These are phyloP conservation scores for Westerdykella sp. DNA, from an alignment of 2,329 filamentous ascomycete genomes.

Conservation along the genomic window DNA sequence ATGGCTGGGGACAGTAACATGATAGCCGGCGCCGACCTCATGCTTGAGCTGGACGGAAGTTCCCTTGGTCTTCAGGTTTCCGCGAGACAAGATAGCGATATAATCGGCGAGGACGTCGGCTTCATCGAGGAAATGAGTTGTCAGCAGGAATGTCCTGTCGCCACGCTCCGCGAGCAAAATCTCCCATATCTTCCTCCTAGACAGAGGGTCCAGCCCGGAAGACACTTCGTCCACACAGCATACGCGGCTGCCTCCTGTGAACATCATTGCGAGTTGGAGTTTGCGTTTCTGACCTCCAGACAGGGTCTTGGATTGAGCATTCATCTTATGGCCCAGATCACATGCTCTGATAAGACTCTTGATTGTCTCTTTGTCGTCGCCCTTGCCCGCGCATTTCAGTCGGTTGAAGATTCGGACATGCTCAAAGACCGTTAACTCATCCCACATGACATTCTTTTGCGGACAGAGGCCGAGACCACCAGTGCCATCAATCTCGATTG, in stretches of 20 bases:
- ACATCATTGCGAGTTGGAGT: constrained; percentile 89
- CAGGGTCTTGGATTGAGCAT: constrained; percentile 66
- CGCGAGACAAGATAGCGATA: constrained; percentile 81
- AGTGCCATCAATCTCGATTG: constrained; percentile 69
- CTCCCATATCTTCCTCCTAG: constrained; percentile 86
- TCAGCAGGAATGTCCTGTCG: constrained; percentile 74
- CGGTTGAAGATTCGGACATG: constrained; percentile 79
- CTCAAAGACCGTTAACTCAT: constrained; percentile 77
- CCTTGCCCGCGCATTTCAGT: constrained; percentile 57
- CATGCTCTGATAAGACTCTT: constrained; percentile 60
- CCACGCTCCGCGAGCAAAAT: constrained; percentile 82
- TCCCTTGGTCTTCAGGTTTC: constrained; percentile 72
- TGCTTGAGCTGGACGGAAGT: constrained; percentile 84
- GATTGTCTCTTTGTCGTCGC: constrained; percentile 55
- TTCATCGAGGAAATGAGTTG: constrained; percentile 91
- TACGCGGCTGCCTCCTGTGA: constrained; percentile 79
- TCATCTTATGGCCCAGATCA: constrained; percentile 68
- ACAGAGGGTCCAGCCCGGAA: constrained; percentile 80
- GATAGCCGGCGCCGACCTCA: constrained; percentile 73
- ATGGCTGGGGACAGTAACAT: constrained; percentile 48
- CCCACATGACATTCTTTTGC: constrained; percentile 92
- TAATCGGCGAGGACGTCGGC: constrained; percentile 84
- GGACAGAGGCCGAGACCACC: constrained; percentile 82
- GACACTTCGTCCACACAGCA: constrained; percentile 92
- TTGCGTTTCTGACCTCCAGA: constrained; percentile 92